phyloP scores from a whole-genome alignment of 768 basidiomycete species.

The Daedaleopsis nitida region DNA sequence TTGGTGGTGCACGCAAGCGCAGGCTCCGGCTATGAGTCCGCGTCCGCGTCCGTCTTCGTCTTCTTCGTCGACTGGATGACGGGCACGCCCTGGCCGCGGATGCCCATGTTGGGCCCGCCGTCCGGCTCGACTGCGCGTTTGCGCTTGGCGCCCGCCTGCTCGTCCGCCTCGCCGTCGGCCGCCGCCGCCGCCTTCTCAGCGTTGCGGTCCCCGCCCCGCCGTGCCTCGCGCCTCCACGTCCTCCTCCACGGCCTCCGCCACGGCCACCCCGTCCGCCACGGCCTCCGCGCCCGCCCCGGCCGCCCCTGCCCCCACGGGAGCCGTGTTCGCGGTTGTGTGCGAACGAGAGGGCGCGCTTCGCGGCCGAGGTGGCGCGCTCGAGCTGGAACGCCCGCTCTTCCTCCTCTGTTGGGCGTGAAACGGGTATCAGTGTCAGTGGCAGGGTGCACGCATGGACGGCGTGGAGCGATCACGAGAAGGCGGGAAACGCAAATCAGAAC shows the following conservation, averaged over 20 bases:
- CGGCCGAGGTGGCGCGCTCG: conserved; percentile 71
- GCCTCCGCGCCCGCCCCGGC: conserved; percentile 45
- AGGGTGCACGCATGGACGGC: not conserved
- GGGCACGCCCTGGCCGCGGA: conserved; percentile 65
- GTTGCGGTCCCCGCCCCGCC: conserved; percentile 21
- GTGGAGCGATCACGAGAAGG: not conserved
- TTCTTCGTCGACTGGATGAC: conserved; percentile 42
- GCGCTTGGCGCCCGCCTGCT: conserved; percentile 68
- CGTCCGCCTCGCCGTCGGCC: conserved; percentile 35
- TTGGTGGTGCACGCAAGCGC: too few species aligned
- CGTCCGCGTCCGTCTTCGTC: conserved; percentile 40
- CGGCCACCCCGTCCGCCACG: conserved; percentile 46
- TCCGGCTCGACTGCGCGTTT: conserved; percentile 80
- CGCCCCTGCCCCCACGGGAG: conserved; percentile 47
- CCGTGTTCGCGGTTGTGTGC: conserved; percentile 34
- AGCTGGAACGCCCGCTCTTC: conserved; percentile 74
- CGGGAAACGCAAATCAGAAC: not conserved
- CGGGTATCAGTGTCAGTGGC: too few species aligned
- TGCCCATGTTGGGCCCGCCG: conserved; percentile 69
- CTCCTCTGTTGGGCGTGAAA: conserved; percentile 50
- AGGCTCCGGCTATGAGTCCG: conserved; percentile 6
- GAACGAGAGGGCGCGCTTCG: conserved; percentile 47
- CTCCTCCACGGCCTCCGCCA: conserved; percentile 35
- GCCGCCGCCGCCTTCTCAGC: conserved; percentile 14
- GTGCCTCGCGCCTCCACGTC: conserved; percentile 36